Evolutionary conservation across 257 asterid species (phyloP).

Genomic region (Gentiana dahurica): DNA sequence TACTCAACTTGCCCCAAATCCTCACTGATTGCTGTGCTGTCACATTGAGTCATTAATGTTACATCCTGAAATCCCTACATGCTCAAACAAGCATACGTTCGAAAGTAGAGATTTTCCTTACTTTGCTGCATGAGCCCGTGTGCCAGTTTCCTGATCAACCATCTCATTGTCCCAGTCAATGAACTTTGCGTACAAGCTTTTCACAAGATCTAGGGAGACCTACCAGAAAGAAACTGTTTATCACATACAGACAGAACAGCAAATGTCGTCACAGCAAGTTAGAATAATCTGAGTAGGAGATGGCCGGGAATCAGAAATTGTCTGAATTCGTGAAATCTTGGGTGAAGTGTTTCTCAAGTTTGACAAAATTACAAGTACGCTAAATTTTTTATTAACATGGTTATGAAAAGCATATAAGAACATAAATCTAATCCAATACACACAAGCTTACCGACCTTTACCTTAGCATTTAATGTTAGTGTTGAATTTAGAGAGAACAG

Average conservation of each 20-base stretch:
- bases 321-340: no score
- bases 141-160: constrained; percentile 86
- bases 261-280: no score
- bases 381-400: no score
- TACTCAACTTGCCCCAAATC: constrained; percentile 99
- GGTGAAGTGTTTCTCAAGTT: no score
- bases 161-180: constrained; percentile 95
- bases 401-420: no score
- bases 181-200: constrained; percentile 89
- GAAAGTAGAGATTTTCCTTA: constrained; percentile 31
- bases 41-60: constrained; percentile 27
- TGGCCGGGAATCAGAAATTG: no score
- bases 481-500: no score
- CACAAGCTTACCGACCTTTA: no score
- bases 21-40: constrained; percentile 99
- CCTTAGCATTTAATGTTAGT: no score
- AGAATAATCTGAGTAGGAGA: no score
- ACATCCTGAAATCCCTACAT: constrained; percentile 7
- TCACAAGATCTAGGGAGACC: constrained; percentile 97
- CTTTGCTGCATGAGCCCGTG: constrained; percentile 77
- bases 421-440: no score
- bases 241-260: neutral
- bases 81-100: neutral
- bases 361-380: no score
- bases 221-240: constrained; percentile 9